These are phyloP conservation scores for Nitzschia sp. DNA, from an alignment of 108 stramenopile species.

Conservation along the genomic window DNA sequence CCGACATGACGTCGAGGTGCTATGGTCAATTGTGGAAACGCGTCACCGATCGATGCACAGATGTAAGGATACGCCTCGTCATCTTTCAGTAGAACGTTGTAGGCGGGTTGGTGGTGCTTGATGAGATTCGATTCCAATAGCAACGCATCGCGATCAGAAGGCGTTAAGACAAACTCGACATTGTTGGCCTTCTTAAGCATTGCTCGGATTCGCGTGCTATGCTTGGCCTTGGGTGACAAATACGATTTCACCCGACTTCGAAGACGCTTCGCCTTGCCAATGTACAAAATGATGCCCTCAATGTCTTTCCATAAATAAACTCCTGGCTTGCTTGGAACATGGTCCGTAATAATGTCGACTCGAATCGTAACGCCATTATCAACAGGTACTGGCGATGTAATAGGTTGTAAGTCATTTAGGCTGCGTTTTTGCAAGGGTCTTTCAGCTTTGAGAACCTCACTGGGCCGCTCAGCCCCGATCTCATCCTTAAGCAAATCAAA, in stretches of 20 bases:
- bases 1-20: conserved; percentile 41
- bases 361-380: not conserved
- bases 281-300: conserved; percentile 54
- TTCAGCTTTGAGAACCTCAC: conserved; percentile 6
- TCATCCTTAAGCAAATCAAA: conserved; percentile 70
- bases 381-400: not conserved
- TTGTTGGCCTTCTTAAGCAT: conserved; percentile 54
- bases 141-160: conserved; percentile 71
- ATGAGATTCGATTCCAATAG: conserved; percentile 67
- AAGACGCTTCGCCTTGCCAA: conserved; percentile 70
- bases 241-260: conserved; percentile 60
- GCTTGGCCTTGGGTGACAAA: conserved; percentile 51
- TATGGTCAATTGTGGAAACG: conserved; percentile 45
- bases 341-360: conserved; percentile 39
- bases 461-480: conserved; percentile 34
- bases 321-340: conserved; percentile 64
- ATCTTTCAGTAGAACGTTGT: conserved; percentile 73
- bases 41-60: conserved; percentile 62
- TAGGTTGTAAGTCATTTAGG: not conserved
- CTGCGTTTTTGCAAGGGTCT: not conserved
- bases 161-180: conserved; percentile 63
- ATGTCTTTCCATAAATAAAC: conserved; percentile 74
- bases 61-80: conserved; percentile 74
- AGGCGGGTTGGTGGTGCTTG: conserved; percentile 69
- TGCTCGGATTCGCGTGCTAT: conserved; percentile 45